Conservation (phyloP, 1,139 yeast genomes). For the Pichia cactophila region DNA sequence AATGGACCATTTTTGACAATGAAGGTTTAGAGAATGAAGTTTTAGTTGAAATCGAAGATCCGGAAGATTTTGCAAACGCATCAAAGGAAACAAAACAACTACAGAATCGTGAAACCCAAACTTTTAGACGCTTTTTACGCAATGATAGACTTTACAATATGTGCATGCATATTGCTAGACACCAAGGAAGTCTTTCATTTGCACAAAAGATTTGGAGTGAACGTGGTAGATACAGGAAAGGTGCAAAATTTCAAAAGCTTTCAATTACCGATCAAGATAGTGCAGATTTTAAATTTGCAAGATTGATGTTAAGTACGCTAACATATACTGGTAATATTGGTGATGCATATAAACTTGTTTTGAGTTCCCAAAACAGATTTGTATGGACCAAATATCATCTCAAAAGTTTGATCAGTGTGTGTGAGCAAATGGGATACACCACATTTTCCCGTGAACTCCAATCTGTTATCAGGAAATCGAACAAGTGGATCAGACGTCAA, state of each 20-base stretch:
- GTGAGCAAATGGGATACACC: conserved; percentile 39
- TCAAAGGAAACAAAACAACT: conserved; percentile 21
- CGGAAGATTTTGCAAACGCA: conserved; percentile 9
- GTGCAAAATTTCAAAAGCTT: conserved; percentile 38
- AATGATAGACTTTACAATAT: conserved; percentile 49
- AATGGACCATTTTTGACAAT: conserved; percentile 37
- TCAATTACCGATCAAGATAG: conserved; percentile 34
- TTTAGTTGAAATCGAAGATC: conserved; percentile 24
- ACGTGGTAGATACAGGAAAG: conserved; percentile 65
- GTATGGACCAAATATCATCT: conserved; percentile 63
- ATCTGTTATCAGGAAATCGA: conserved; percentile 18
- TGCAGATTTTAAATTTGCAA: conserved; percentile 64
- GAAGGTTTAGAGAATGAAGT: conserved; percentile 5
- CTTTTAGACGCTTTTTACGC: conserved; percentile 30
- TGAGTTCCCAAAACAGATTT: conserved; percentile 62
- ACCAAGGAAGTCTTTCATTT: conserved; percentile 43
- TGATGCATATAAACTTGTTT: conserved; percentile 64
- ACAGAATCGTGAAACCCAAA: not conserved
- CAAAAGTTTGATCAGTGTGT: conserved; percentile 39
- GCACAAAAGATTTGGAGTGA: conserved; percentile 69
- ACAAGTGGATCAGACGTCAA: conserved; percentile 11
- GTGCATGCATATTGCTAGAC: conserved; percentile 60
- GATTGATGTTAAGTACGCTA: conserved; percentile 50
- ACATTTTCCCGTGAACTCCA: conserved; percentile 19
- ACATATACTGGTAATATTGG: conserved; percentile 45